These are phyloP conservation scores for Turritis glabra DNA, from an alignment of 345 rosid species.

Conservation along the genomic window DNA sequence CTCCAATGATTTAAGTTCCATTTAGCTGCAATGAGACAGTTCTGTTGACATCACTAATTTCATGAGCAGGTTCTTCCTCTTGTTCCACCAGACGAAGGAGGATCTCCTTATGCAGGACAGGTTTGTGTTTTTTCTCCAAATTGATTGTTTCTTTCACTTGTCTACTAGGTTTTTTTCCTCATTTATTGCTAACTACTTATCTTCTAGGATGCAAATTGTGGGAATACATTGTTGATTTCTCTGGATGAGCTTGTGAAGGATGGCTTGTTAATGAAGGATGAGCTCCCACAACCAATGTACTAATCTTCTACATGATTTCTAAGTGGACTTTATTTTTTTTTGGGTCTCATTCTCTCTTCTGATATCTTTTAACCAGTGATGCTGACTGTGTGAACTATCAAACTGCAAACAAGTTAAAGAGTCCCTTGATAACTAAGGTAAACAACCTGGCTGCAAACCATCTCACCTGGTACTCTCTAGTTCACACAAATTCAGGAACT, in stretches of 20 bases:
- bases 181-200: background rate
- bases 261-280: slow-evolving; percentile 64
- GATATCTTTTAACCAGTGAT: slow-evolving; percentile 47
- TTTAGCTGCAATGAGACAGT: background rate
- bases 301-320: slow-evolving; percentile 14
- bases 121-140: slow-evolving; percentile 34
- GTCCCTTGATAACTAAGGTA: slow-evolving; percentile 79
- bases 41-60: background rate
- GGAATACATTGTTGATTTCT: slow-evolving; percentile 85
- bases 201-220: slow-evolving; percentile 93
- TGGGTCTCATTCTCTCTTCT: slow-evolving; percentile 2
- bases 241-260: slow-evolving; percentile 89
- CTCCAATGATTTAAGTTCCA: background rate
- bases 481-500: background rate
- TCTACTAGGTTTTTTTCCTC: background rate
- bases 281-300: slow-evolving; percentile 80
- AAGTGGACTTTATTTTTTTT: background rate
- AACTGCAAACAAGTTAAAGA: slow-evolving; percentile 58
- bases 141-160: slow-evolving; percentile 4
- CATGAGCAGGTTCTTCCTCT: slow-evolving; percentile 86
- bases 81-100: slow-evolving; percentile 83
- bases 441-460: background rate
- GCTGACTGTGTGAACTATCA: slow-evolving; percentile 62
- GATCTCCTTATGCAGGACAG: slow-evolving; percentile 96
- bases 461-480: background rate